These are phyloP conservation scores for Tuber umbilicatum DNA, from an alignment of 495 filamentous ascomycete genomes.

Conservation along the genomic window DNA sequence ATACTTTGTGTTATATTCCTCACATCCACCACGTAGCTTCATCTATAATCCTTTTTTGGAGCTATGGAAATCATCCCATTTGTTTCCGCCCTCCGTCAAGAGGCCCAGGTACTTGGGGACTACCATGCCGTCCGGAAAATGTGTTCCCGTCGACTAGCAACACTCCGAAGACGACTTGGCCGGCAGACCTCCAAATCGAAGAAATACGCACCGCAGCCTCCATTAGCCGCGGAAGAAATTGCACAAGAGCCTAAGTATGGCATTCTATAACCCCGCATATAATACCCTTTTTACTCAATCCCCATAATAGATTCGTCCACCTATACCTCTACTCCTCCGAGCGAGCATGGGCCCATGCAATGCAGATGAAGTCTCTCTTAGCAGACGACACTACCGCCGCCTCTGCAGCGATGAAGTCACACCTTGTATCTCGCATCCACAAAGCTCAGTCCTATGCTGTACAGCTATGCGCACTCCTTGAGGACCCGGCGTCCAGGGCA, in stretches of 20 bases:
- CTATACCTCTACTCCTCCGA: constrained; percentile 79
- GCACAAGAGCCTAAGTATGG: constrained; percentile 67
- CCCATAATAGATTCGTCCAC: constrained; percentile 59
- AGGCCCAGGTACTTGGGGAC: constrained; percentile 77
- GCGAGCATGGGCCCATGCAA: constrained; percentile 92
- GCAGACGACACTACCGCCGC: constrained; percentile 71
- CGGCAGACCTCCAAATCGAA: constrained; percentile 72
- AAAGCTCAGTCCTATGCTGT: constrained; percentile 69
- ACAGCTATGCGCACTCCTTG: constrained; percentile 59
- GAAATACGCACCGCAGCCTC: constrained; percentile 68
- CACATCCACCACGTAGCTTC: not conserved
- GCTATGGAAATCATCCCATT: constrained; percentile 87
- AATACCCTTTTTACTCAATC: constrained; percentile 26
- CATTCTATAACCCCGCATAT: constrained; percentile 5
- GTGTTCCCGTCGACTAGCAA: constrained; percentile 72
- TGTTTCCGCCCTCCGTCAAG: constrained; percentile 67
- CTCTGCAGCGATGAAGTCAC: constrained; percentile 68
- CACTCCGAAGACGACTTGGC: constrained; percentile 73
- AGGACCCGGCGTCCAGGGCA: constrained; percentile 54
- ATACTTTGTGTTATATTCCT: not conserved
- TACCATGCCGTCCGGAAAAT: constrained; percentile 78
- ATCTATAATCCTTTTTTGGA: constrained; percentile 5
- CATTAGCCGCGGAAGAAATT: constrained; percentile 71
- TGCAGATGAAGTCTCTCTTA: constrained; percentile 83
- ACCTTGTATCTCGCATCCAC: constrained; percentile 77